These are phyloP conservation scores for Umbelopsis sp. DNA, from an alignment of 192 early-diverging fungal species.

Conservation along the genomic window DNA sequence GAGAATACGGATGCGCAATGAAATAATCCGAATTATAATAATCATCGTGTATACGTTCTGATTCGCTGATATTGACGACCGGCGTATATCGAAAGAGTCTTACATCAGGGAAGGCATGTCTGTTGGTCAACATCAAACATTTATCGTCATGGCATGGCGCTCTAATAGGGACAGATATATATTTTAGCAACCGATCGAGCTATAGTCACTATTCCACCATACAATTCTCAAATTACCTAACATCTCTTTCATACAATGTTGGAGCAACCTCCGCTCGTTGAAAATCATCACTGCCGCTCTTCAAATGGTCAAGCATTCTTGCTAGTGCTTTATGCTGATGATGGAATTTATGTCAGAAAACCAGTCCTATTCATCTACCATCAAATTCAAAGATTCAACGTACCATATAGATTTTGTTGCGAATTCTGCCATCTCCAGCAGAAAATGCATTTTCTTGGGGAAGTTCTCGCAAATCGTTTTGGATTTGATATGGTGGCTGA, in stretches of 20 bases:
- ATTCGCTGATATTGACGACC: constrained; percentile 51
- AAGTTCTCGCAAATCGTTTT: constrained; percentile 49
- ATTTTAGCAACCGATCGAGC: background rate
- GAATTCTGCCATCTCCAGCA: constrained; percentile 44
- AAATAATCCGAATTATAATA: constrained; percentile 44
- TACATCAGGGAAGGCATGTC: constrained; percentile 49
- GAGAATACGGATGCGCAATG: constrained; percentile 42
- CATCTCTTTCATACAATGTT: constrained; percentile 44
- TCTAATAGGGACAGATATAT: constrained; percentile 4
- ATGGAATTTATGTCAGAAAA: background rate
- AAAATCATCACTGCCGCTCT: constrained; percentile 29
- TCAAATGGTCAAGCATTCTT: constrained; percentile 40
- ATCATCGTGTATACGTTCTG: constrained; percentile 47
- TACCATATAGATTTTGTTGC: constrained; percentile 57
- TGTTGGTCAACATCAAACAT: constrained; percentile 59
- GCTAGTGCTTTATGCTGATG: constrained; percentile 48
- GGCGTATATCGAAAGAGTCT: constrained; percentile 50
- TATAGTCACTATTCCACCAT: background rate
- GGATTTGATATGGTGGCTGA: constrained; percentile 54
- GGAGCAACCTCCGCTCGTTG: constrained; percentile 46
- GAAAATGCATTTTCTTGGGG: constrained; percentile 49
- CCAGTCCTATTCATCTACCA: background rate
- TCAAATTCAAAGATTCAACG: background rate
- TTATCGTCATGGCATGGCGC: constrained; percentile 55
- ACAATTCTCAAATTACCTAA: constrained; percentile 12